phyloP scores from a whole-genome alignment of 2,329 filamentous ascomycete genomes.

The Boeremia exigua region DNA sequence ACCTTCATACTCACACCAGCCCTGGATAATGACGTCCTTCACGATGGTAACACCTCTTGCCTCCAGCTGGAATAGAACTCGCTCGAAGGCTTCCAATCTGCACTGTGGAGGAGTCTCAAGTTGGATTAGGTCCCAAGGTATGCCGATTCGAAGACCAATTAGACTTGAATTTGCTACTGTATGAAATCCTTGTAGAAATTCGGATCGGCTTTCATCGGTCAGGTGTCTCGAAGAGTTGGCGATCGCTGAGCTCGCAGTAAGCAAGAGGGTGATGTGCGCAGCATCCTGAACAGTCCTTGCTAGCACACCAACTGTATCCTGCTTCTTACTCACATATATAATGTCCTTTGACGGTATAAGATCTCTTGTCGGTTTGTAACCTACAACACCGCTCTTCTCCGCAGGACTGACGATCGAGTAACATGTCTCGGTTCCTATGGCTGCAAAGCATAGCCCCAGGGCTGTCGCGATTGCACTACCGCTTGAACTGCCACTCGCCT shows the following conservation, averaged over 20 bases:
- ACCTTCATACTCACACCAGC: slow-evolving; percentile 51
- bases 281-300: slow-evolving; percentile 60
- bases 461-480: slow-evolving; percentile 65
- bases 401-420: slow-evolving; percentile 25
- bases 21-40: slow-evolving; percentile 38
- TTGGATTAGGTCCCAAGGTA: slow-evolving; percentile 2
- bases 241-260: slow-evolving; percentile 46
- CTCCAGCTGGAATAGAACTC: slow-evolving; percentile 7
- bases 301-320: slow-evolving; percentile 61
- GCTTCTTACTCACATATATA: slow-evolving; percentile 63
- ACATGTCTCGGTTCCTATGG: slow-evolving; percentile 61
- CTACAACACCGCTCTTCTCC: slow-evolving; percentile 23
- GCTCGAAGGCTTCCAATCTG: slow-evolving; percentile 12
- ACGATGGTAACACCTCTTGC: slow-evolving; percentile 18
- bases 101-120: neutral
- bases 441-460: slow-evolving; percentile 62
- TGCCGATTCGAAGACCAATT: slow-evolving; percentile 13
- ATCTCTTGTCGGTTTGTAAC: slow-evolving; percentile 46
- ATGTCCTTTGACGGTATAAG: slow-evolving; percentile 64
- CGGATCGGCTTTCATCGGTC: neutral
- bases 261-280: slow-evolving; percentile 38
- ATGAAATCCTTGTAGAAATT: neutral
- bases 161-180: neutral
- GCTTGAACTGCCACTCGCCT: slow-evolving; percentile 66
- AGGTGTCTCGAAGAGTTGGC: neutral